Evolutionary conservation across 2,329 filamentous ascomycete genomes (phyloP).

Genomic region (Stemphylium beticola): DNA sequence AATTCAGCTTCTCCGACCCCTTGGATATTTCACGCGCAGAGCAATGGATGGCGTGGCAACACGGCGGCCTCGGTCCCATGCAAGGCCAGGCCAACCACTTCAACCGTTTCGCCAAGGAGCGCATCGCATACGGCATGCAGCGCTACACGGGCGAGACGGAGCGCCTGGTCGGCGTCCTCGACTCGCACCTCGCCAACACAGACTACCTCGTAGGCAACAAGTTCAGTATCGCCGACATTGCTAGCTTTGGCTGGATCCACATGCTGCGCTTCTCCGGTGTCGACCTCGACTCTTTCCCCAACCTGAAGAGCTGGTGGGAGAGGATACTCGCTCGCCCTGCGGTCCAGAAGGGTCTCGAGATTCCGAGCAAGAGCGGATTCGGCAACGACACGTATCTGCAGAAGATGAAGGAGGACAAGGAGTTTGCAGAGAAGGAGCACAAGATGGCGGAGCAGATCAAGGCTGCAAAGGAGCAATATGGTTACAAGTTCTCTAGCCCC

Average conservation of each 20-base stretch:
- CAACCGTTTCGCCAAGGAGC: slow-evolving; percentile 52
- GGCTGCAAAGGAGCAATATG: slow-evolving; percentile 54
- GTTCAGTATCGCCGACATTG: slow-evolving; percentile 56
- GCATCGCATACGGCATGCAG: slow-evolving; percentile 54
- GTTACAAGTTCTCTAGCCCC: slow-evolving; percentile 53
- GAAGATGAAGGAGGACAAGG: slow-evolving; percentile 55
- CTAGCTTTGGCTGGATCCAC: slow-evolving; percentile 55
- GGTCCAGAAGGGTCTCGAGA: slow-evolving; percentile 48
- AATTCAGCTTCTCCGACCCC: slow-evolving; percentile 55
- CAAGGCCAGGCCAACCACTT: slow-evolving; percentile 52
- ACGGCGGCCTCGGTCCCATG: slow-evolving; percentile 53
- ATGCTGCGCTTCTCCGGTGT: slow-evolving; percentile 50
- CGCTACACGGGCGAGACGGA: slow-evolving; percentile 57
- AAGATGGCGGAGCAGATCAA: slow-evolving; percentile 45
- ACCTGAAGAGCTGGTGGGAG: slow-evolving; percentile 54
- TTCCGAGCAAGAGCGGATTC: slow-evolving; percentile 48
- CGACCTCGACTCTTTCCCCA: slow-evolving; percentile 51
- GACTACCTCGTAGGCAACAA: slow-evolving; percentile 56
- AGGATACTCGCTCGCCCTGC: slow-evolving; percentile 50
- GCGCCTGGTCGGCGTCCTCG: slow-evolving; percentile 54
- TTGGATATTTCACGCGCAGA: slow-evolving; percentile 57
- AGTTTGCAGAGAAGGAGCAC: slow-evolving; percentile 56
- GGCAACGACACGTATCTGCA: slow-evolving; percentile 52
- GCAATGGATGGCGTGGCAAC: slow-evolving; percentile 69
- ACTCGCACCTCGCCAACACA: slow-evolving; percentile 49